phyloP scores from a whole-genome alignment of 495 filamentous ascomycete genomes.

The Corynascus novoguineensis region DNA sequence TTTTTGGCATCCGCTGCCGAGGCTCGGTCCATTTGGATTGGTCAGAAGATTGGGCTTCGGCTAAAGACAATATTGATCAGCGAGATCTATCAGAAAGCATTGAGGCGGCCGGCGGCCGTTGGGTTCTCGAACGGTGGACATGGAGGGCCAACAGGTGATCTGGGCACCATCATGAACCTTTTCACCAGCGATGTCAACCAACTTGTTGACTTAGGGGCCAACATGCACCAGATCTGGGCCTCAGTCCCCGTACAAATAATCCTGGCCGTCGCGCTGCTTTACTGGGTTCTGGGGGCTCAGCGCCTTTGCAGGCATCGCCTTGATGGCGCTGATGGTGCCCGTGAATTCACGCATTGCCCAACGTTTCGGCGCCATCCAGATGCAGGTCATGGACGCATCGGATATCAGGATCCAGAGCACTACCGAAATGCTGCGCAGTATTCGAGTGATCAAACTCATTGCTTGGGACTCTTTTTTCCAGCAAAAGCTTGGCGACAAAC shows the following conservation, averaged over 20 bases:
- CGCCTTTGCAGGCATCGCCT: constrained; percentile 9
- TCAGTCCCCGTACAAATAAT: too few relatives aligned
- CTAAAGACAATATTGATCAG: constrained; percentile 12
- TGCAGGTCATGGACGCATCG: constrained; percentile 11
- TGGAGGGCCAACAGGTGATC: too few relatives aligned
- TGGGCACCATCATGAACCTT: too few relatives aligned
- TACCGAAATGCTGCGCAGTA: too few relatives aligned
- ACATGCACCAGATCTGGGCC: too few relatives aligned
- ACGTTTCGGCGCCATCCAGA: constrained; percentile 10
- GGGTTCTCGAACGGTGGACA: too few relatives aligned
- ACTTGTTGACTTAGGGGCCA: too few relatives aligned
- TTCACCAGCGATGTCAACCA: too few relatives aligned
- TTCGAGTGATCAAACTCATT: too few relatives aligned
- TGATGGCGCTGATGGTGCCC: constrained; percentile 12
- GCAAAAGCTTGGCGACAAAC: too few relatives aligned
- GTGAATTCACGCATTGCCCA: constrained; percentile 12
- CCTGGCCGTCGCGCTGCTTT: constrained; percentile 8
- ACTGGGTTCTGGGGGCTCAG: constrained; percentile 7
- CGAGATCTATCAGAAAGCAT: constrained; percentile 12
- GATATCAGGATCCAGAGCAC: constrained; percentile 11
- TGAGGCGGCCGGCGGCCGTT: constrained; percentile 8
- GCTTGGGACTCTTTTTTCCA: too few relatives aligned
- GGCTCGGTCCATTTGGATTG: constrained; percentile 11
- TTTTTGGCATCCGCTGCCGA: constrained; percentile 11
- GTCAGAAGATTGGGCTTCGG: constrained; percentile 15